Conservation (phyloP, 345 rosid species). For the Conringia planisiliqua region DNA sequence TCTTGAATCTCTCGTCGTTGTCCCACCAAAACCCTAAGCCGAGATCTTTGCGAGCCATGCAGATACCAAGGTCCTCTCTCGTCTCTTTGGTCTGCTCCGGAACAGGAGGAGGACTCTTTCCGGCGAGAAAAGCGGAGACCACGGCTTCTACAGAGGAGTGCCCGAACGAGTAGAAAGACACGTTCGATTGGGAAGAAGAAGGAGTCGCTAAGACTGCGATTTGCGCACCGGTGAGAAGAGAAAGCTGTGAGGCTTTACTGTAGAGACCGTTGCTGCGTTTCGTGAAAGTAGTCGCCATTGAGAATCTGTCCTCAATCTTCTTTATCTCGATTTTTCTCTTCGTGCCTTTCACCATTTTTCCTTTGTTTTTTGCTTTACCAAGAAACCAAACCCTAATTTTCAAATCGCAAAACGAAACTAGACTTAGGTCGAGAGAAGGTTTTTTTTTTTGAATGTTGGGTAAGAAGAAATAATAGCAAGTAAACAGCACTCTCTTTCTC, state of each 20-base stretch:
- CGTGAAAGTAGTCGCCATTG: background rate
- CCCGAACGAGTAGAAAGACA: conserved; percentile 1
- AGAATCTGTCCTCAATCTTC: background rate
- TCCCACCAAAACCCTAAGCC: conserved; percentile 21
- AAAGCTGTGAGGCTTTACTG: conserved; percentile 5
- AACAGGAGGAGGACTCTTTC: background rate
- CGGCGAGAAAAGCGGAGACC: background rate
- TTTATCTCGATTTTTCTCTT: background rate
- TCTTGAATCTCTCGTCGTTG: background rate
- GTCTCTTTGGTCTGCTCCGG: background rate
- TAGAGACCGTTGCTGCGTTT: background rate
- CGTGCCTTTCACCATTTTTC: background rate
- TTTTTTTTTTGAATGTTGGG: too few species aligned
- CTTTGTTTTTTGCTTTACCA: background rate
- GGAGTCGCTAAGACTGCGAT: background rate
- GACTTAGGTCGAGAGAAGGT: background rate
- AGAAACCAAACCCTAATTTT: background rate
- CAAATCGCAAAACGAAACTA: background rate
- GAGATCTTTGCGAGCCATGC: background rate
- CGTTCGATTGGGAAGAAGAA: background rate
- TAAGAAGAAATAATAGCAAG: too few species aligned
- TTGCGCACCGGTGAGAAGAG: background rate
- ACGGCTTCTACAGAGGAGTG: background rate
- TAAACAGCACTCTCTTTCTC: background rate
- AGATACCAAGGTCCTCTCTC: background rate